These are phyloP conservation scores for Penicillium desertorum DNA, from an alignment of 495 filamentous ascomycete species.

Conservation along the genomic window DNA sequence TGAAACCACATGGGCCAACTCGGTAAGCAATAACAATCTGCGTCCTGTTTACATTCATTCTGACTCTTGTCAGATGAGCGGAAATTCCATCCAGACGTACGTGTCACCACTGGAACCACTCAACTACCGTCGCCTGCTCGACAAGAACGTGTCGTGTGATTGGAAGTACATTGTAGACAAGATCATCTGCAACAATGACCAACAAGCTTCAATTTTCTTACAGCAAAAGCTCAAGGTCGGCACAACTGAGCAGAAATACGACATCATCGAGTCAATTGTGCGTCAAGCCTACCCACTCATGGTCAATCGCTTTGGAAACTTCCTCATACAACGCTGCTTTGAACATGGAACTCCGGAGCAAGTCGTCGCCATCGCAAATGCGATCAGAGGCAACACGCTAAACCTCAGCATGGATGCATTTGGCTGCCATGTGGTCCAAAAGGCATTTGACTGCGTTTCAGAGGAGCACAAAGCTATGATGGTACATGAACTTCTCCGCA, in stretches of 20 bases:
- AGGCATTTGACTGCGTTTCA: conserved; percentile 94
- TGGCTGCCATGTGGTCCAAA: conserved; percentile 97
- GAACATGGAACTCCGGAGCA: conserved; percentile 96
- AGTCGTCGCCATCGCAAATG: conserved; percentile 89
- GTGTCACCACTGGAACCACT: conserved; percentile 87
- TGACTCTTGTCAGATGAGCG: conserved; percentile 44
- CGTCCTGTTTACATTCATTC: neutral
- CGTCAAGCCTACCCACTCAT: conserved; percentile 93
- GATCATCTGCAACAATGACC: conserved; percentile 98
- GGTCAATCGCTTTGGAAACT: conserved; percentile 96
- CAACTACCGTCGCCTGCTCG: conserved; percentile 92
- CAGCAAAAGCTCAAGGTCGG: conserved; percentile 99
- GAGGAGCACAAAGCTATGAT: conserved; percentile 98
- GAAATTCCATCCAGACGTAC: conserved; percentile 63
- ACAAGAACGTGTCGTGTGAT: conserved; percentile 95
- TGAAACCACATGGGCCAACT: conserved; percentile 47
- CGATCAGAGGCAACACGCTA: conserved; percentile 92
- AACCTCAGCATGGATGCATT: conserved; percentile 97
- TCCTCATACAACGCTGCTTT: conserved; percentile 96
- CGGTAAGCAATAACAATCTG: conserved; percentile 39
- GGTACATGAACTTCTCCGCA: conserved; percentile 93
- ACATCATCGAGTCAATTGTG: conserved; percentile 95
- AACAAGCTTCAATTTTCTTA: conserved; percentile 97
- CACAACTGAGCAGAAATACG: conserved; percentile 91
- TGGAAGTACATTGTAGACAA: conserved; percentile 99